Percentiles rank a stretch among this genome's conserved stretches.
phyloP scores from a whole-genome alignment of 1,284 basidiomycete species.

The Fomes fomentarius region DNA sequence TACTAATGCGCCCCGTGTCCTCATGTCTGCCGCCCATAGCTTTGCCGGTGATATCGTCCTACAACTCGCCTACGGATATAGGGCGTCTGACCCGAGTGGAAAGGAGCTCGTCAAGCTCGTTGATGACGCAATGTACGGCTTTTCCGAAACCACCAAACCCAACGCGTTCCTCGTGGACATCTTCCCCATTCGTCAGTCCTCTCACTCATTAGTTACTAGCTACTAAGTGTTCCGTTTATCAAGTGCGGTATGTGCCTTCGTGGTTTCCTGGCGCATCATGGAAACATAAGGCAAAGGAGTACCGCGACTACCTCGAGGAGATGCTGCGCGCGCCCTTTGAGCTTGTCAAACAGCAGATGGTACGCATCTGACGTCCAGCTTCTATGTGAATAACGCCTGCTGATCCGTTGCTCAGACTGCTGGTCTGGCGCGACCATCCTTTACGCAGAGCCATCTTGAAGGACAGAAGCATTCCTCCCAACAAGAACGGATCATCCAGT shows the following conservation, averaged over 20 bases:
- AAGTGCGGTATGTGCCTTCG: conserved; percentile 59
- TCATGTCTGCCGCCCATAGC: conserved; percentile 19
- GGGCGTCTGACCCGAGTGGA: conserved; percentile 24
- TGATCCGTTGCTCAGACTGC: too few relatives aligned
- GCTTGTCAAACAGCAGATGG: conserved; percentile 64
- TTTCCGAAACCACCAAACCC: conserved; percentile 27
- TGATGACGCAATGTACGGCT: conserved; percentile 32
- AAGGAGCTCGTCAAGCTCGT: conserved; percentile 35
- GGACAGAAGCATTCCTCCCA: conserved; percentile 15
- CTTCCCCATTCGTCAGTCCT: conserved; percentile 26
- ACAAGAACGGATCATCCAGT: conserved; percentile 26
- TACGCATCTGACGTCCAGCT: too few relatives aligned
- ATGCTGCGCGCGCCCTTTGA: conserved; percentile 59
- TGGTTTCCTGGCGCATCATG: conserved; percentile 72
- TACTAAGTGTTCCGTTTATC: neutral
- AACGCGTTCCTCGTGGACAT: conserved; percentile 32
- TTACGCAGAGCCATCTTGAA: conserved; percentile 10
- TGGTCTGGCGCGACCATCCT: conserved; percentile 2
- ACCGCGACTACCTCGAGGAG: conserved; percentile 49
- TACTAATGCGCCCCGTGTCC: too few relatives aligned
- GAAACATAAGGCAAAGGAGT: conserved; percentile 51
- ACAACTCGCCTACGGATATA: conserved; percentile 37
- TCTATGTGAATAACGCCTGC: too few relatives aligned
- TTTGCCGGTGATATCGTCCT: conserved; percentile 36
- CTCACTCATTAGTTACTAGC: neutral